These are phyloP conservation scores for Russula compacta DNA, from an alignment of 768 basidiomycete genomes.

Conservation along the genomic window DNA sequence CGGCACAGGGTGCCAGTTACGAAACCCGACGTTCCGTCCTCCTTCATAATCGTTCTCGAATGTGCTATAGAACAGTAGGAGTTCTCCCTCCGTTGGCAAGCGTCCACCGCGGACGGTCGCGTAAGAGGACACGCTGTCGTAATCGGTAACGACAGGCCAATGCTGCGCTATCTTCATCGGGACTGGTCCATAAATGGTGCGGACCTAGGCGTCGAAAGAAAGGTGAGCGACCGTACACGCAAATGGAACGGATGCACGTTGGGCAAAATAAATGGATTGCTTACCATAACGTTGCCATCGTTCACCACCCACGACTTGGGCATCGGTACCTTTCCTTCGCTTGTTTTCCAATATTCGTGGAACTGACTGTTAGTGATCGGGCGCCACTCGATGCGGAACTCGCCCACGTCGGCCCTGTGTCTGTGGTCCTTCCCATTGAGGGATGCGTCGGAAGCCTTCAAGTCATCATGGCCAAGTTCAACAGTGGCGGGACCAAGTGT, in stretches of 20 bases:
- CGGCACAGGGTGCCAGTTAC: slow-evolving; percentile 92
- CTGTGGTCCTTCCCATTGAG: slow-evolving; percentile 39
- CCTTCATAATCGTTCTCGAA: slow-evolving; percentile 68
- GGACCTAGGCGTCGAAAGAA: slow-evolving; percentile 38
- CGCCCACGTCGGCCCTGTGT: slow-evolving; percentile 45
- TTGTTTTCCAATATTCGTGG: slow-evolving; percentile 48
- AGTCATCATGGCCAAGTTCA: slow-evolving; percentile 74
- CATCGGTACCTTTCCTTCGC: slow-evolving; percentile 38
- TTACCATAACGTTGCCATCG: slow-evolving; percentile 43
- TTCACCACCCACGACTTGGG: slow-evolving; percentile 70
- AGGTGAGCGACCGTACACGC: background rate
- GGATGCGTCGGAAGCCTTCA: slow-evolving; percentile 54
- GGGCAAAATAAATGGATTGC: slow-evolving; percentile 8
- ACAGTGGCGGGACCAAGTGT: slow-evolving; percentile 51
- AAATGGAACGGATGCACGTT: too few species aligned
- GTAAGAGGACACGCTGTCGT: slow-evolving; percentile 68
- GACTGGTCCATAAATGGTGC: slow-evolving; percentile 83
- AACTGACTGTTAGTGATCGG: slow-evolving; percentile 89
- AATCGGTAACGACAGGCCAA: slow-evolving; percentile 83
- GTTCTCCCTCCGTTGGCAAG: slow-evolving; percentile 84
- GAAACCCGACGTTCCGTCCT: slow-evolving; percentile 76
- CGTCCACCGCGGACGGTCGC: slow-evolving; percentile 87
- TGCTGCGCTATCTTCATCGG: slow-evolving; percentile 62
- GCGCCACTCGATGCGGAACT: slow-evolving; percentile 75
- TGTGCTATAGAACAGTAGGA: slow-evolving; percentile 68